phyloP scores from a whole-genome alignment of 169 alveolate species.

The Cryptosporidium bovis region DNA sequence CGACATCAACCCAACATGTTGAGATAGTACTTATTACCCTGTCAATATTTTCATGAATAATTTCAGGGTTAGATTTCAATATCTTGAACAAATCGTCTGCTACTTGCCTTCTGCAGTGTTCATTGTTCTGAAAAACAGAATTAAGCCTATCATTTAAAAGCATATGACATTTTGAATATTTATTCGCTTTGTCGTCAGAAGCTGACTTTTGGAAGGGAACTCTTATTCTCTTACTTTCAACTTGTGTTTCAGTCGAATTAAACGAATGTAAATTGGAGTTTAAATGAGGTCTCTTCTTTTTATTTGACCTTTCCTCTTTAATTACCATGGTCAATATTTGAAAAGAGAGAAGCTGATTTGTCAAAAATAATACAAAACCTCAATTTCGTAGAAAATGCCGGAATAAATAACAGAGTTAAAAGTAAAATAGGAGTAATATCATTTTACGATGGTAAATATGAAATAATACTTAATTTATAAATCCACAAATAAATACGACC shows the following conservation, averaged over 20 bases:
- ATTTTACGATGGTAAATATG: no score
- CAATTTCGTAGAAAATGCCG: no score
- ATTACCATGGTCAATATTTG: no score
- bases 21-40: conserved; percentile 34
- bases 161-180: background rate
- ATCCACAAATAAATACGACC: no score
- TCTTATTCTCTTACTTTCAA: conserved; percentile 40
- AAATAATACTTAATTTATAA: no score
- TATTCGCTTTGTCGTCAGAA: background rate
- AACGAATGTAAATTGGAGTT: background rate
- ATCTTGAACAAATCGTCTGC: conserved; percentile 50
- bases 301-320: no score
- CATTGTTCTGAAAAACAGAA: conserved; percentile 47
- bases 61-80: conserved; percentile 25
- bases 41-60: conserved; percentile 63
- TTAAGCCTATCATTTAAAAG: conserved; percentile 42
- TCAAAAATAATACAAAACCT: no score
- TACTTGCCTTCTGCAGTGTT: conserved; percentile 24
- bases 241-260: conserved; percentile 15
- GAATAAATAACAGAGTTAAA: no score
- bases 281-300: no score
- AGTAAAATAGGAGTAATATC: no score
- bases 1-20: conserved; percentile 68
- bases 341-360: no score
- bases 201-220: conserved; percentile 16